Conservation (phyloP, 2,329 filamentous ascomycete genomes). For the Cytospora schulzeri region DNA sequence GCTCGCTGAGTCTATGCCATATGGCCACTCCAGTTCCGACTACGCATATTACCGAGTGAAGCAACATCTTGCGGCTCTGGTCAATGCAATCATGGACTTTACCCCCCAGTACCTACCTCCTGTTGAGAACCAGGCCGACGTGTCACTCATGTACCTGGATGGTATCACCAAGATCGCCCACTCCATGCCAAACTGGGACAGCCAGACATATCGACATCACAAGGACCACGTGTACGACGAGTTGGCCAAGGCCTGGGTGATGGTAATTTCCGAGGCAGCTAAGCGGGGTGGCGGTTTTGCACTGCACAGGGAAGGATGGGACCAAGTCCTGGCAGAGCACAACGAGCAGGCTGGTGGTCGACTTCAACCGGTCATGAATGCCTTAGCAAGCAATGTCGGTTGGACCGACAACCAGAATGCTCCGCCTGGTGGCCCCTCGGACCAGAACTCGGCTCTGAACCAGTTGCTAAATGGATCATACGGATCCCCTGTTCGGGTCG, state of each 20-base stretch:
- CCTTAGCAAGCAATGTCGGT: slow-evolving; percentile 72
- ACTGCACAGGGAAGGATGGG: slow-evolving; percentile 89
- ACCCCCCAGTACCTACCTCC: slow-evolving; percentile 95
- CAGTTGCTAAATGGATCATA: slow-evolving; percentile 64
- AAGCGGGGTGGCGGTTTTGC: slow-evolving; percentile 91
- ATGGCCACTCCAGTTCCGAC: slow-evolving; percentile 82
- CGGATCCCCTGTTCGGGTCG: slow-evolving; percentile 61
- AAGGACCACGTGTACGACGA: slow-evolving; percentile 97
- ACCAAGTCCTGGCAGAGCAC: slow-evolving; percentile 82
- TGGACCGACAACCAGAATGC: slow-evolving; percentile 53
- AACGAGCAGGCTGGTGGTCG: slow-evolving; percentile 84
- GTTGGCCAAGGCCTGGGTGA: slow-evolving; percentile 87
- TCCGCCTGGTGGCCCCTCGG: slow-evolving; percentile 36
- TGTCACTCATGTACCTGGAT: slow-evolving; percentile 85
- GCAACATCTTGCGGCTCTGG: slow-evolving; percentile 74
- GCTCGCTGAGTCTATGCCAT: slow-evolving; percentile 79
- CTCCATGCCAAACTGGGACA: slow-evolving; percentile 87
- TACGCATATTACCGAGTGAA: slow-evolving; percentile 94
- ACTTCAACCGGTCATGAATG: slow-evolving; percentile 76
- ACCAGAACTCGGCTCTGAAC: slow-evolving; percentile 61
- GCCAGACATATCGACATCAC: slow-evolving; percentile 83
- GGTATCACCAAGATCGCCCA: slow-evolving; percentile 90
- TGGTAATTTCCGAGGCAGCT: slow-evolving; percentile 86
- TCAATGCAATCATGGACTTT: slow-evolving; percentile 90
- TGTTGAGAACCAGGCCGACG: slow-evolving; percentile 79